A percentile compares a stretch with the other conserved stretches of the same genome.
Evolutionary conservation across 1,284 basidiomycete species (phyloP).

Genomic region (Tilletia horrida): DNA sequence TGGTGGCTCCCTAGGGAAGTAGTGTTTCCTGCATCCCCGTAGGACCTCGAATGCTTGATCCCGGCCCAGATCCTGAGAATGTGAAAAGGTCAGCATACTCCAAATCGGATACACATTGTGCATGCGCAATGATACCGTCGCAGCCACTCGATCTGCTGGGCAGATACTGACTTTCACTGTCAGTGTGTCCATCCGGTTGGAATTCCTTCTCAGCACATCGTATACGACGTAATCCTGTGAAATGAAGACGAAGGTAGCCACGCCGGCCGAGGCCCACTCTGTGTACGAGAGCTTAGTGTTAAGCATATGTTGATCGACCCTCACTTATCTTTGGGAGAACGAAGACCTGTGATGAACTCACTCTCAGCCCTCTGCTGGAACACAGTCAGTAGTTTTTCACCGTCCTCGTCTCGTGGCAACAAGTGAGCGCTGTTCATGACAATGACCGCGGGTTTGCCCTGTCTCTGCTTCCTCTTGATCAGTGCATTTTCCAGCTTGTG

Average conservation of each 20-base stretch:
- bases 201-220: conserved; percentile 41
- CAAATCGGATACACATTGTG: neutral
- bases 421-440: conserved; percentile 49
- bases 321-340: too few species aligned
- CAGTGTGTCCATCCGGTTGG: conserved; percentile 49
- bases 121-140: too few species aligned
- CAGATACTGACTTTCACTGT: conserved; percentile 30
- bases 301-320: neutral
- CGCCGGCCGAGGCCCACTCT: conserved; percentile 46
- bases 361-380: conserved; percentile 50
- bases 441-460: conserved; percentile 47
- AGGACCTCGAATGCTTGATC: conserved; percentile 43
- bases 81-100: neutral
- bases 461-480: conserved; percentile 34
- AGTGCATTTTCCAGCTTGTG: conserved; percentile 50
- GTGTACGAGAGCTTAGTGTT: neutral
- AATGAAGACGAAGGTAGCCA: conserved; percentile 45
- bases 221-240: conserved; percentile 48
- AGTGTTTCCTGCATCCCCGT: conserved; percentile 39
- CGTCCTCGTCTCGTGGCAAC: conserved; percentile 44
- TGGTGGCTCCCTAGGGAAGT: conserved; percentile 40
- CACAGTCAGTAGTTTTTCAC: conserved; percentile 39
- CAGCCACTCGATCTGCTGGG: too few species aligned
- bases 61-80: conserved; percentile 31
- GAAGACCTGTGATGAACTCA: neutral